Evolutionary conservation across 768 basidiomycete species (phyloP), one percentile per base, ranked within the genome.

Genomic region (Boletus patriciae): DNA sequence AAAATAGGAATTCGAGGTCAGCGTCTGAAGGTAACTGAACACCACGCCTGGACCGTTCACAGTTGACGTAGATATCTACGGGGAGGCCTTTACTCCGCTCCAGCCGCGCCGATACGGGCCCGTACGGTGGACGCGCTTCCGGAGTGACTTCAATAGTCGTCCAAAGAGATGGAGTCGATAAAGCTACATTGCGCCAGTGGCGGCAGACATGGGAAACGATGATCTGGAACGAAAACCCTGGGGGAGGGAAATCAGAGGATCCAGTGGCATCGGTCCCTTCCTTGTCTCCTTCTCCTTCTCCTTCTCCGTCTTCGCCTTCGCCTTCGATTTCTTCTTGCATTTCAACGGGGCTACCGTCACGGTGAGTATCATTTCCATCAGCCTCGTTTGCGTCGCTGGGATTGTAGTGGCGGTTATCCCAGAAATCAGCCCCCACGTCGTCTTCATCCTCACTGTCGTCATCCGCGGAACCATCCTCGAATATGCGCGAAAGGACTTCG

Each of bases 81-180:
- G 83, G 83, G 11, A 80, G 76, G 2, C 73, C 74, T 60, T 82
- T 79, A 27, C 86, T 78, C 41, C 87, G 81, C 41, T 78, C 72
- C 48, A 90, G 70, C 63, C 80, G 82, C 13, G 65, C 67, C 47
- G 67, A 63, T 4, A 79, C 76, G 51, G 72, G 73, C 11, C 80
- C 79, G 50, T 80, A 78, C 1, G 79, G 78, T 4, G 76, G 71
- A 21, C 69, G 76, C 44, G 73, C 70, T 3, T 59, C 43, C 6
- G 48, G 25, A 16, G 19, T 11, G n/a, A 71, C 54, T 0, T 10
- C 6, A 43, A 88, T 72, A 27, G 54, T 68, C 8, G 80, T 80
- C 86, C 86, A 88, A 15, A 87, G 75, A 13, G 73, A 70, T 1
- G 83, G 81, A 0, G 80, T 80, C 19, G 78, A 77, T 31, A 86